A percentile compares a stretch with the other conserved stretches of the same genome.
phyloP scores from a whole-genome alignment of 129 eudicot genomes.

The Erigeron canadensis region DNA sequence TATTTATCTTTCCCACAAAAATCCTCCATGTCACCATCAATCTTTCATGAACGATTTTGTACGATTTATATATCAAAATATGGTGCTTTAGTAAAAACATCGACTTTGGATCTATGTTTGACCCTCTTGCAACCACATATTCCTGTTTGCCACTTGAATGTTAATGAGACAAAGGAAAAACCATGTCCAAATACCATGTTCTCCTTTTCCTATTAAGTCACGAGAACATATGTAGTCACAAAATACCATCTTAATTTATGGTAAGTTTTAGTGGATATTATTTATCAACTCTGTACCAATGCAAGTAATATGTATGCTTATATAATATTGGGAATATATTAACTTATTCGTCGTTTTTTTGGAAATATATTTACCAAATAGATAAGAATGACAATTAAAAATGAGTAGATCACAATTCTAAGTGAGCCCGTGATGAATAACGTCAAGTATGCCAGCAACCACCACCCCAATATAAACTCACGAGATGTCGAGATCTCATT shows the following conservation, averaged over 20 bases:
- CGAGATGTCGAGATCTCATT: slow-evolving; percentile 28
- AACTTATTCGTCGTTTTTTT: no score
- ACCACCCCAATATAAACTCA: slow-evolving; percentile 24
- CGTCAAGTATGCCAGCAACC: slow-evolving; percentile 33
- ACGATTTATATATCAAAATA: no score
- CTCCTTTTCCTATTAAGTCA: slow-evolving; percentile 15
- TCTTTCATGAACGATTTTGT: no score
- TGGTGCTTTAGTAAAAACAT: background rate
- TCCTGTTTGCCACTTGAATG: slow-evolving; percentile 27
- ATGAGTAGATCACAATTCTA: slow-evolving; percentile 24
- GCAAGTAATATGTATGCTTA: no score
- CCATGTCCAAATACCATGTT: slow-evolving; percentile 4
- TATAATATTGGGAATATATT: no score
- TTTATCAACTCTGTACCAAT: no score
- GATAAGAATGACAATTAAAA: background rate
- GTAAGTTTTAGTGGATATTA: no score
- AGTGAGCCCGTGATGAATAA: slow-evolving; percentile 43
- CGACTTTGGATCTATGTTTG: background rate
- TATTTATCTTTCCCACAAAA: no score
- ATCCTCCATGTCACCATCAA: no score
- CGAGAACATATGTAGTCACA: background rate
- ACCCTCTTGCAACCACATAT: slow-evolving; percentile 22
- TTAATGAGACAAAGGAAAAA: slow-evolving; percentile 24
- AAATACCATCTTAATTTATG: background rate
- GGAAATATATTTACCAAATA: background rate